Evolutionary conservation across 768 basidiomycete genomes (phyloP).

Genomic region (Rickenella mellea): DNA sequence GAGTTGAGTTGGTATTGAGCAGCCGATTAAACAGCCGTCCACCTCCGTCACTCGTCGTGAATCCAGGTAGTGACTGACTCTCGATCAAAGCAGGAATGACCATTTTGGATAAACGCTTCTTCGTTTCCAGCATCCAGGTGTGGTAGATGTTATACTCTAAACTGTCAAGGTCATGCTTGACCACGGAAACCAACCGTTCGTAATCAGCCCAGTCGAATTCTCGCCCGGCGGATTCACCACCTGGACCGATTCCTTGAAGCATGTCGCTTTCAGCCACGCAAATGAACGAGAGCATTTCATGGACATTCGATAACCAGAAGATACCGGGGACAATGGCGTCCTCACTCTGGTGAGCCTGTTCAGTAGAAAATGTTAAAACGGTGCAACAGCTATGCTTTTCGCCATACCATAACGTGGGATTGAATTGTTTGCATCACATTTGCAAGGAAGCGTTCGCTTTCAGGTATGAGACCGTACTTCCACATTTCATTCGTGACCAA

Average conservation of each 20-base stretch:
- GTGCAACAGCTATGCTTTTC: not conserved
- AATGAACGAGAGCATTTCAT: constrained; percentile 98
- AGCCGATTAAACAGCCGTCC: constrained; percentile 91
- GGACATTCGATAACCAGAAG: constrained; percentile 99
- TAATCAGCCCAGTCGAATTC: constrained; percentile 97
- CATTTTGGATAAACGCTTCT: constrained; percentile 94
- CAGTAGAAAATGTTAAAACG: constrained; percentile 5
- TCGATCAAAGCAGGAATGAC: constrained; percentile 98
- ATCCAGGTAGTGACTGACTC: constrained; percentile 94
- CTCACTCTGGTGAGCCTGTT: constrained; percentile 81
- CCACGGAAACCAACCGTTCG: constrained; percentile 92
- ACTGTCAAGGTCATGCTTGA: constrained; percentile 97
- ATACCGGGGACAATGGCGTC: constrained; percentile 95
- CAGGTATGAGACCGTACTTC: constrained; percentile 95
- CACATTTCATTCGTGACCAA: constrained; percentile 99
- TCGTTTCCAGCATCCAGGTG: constrained; percentile 98
- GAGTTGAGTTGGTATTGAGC: constrained; percentile 73
- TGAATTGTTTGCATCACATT: constrained; percentile 99
- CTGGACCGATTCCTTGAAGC: constrained; percentile 94
- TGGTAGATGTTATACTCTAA: constrained; percentile 99
- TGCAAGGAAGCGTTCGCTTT: constrained; percentile 96
- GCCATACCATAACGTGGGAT: constrained; percentile 90
- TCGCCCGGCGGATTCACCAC: constrained; percentile 84
- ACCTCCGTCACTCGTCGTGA: constrained; percentile 90
- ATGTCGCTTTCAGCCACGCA: constrained; percentile 99